Evolutionary conservation across 2,329 filamentous ascomycete genomes (phyloP).

Genomic region (Colletotrichum coccodes): DNA sequence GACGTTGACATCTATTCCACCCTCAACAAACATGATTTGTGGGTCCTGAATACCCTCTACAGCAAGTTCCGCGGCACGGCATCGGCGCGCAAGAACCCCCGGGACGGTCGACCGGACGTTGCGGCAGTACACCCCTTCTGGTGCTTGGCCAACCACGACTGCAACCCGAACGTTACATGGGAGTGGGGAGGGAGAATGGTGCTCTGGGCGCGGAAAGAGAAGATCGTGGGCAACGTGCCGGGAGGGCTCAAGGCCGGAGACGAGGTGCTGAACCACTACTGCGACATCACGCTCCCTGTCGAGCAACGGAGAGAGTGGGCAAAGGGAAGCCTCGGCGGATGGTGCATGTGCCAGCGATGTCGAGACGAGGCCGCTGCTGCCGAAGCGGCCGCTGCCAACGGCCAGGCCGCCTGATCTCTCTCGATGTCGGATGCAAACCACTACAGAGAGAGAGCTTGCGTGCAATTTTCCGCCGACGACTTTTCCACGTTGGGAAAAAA

Average conservation of each 20-base stretch:
- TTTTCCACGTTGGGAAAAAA: not conserved
- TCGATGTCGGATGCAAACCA: not conserved
- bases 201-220: constrained; percentile 70
- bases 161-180: constrained; percentile 94
- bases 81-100: constrained; percentile 80
- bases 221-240: constrained; percentile 59
- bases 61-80: constrained; percentile 94
- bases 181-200: constrained; percentile 87
- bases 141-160: constrained; percentile 97
- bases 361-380: constrained; percentile 68
- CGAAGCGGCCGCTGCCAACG: not conserved
- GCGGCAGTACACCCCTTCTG: constrained; percentile 95
- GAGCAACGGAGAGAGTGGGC: constrained; percentile 90
- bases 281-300: constrained; percentile 83
- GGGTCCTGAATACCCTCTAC: constrained; percentile 92
- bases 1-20: constrained; percentile 78
- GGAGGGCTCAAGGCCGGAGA: constrained; percentile 80
- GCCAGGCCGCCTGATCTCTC: not conserved
- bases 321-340: constrained; percentile 84
- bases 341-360: constrained; percentile 88
- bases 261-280: constrained; percentile 95
- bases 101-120: constrained; percentile 87
- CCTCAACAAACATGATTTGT: constrained; percentile 72
- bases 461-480: not conserved
- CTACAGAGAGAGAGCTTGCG: not conserved